These are phyloP conservation scores for Noccaea caerulescens DNA, from an alignment of 345 rosid species.

Conservation along the genomic window DNA sequence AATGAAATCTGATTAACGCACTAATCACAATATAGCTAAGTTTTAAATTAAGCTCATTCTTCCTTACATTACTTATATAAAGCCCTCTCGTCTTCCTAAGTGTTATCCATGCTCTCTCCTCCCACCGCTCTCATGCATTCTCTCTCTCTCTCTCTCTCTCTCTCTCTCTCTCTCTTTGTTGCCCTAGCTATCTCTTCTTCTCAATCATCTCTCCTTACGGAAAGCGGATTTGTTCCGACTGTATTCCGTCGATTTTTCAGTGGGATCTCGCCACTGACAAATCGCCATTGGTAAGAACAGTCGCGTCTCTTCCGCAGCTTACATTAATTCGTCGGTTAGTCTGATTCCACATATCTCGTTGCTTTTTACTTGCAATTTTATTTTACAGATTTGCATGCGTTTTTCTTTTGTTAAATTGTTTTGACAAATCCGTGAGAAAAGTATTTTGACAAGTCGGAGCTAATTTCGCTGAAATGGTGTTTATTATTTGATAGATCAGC, in stretches of 20 bases:
- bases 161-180: not conserved
- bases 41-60: constrained; percentile 28
- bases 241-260: not conserved
- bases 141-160: not conserved
- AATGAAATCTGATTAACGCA: constrained; percentile 32
- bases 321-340: constrained; percentile 3
- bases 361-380: not conserved
- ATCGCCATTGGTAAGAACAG: not conserved
- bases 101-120: not conserved
- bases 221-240: not conserved
- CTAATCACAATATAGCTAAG: constrained; percentile 21
- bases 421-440: not conserved
- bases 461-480: not conserved
- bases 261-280: constrained; percentile 12
- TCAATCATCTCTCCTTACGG: not conserved
- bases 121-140: not conserved
- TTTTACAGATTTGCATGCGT: not conserved
- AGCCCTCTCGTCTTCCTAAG: constrained; percentile 28
- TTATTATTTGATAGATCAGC: constrained; percentile 17
- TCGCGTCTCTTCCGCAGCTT: not conserved
- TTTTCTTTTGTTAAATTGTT: not conserved
- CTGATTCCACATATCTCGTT: not conserved
- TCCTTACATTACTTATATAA: constrained; percentile 39
- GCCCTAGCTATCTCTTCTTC: constrained; percentile 33
- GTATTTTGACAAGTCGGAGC: not conserved